Conservation (phyloP, 2,329 filamentous ascomycete genomes). For the Colletotrichum spinosum region DNA sequence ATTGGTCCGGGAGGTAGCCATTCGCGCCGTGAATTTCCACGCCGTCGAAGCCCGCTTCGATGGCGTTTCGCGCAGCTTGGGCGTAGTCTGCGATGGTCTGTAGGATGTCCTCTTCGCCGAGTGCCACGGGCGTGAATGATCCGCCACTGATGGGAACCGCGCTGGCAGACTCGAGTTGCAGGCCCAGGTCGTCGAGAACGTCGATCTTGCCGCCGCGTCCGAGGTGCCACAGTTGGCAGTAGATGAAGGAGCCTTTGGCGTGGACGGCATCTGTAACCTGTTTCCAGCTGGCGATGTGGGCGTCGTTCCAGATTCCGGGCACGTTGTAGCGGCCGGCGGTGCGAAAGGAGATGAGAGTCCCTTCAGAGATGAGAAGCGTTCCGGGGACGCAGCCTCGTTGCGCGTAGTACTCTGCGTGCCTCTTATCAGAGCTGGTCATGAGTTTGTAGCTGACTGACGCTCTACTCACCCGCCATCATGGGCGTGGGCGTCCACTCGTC, state of each 20-base stretch:
- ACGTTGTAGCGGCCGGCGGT: slow-evolving; percentile 59
- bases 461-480: slow-evolving; percentile 36
- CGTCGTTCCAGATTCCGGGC: slow-evolving; percentile 68
- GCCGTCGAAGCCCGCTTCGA: slow-evolving; percentile 76
- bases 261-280: slow-evolving; percentile 72
- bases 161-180: slow-evolving; percentile 59
- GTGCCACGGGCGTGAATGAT: slow-evolving; percentile 66
- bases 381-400: slow-evolving; percentile 49
- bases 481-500: slow-evolving; percentile 37
- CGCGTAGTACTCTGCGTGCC: slow-evolving; percentile 42
- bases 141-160: slow-evolving; percentile 59
- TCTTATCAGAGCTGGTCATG: not conserved
- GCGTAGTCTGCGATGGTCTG: slow-evolving; percentile 71
- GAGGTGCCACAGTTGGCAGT: slow-evolving; percentile 73
- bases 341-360: slow-evolving; percentile 61
- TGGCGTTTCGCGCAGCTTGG: slow-evolving; percentile 64
- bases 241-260: slow-evolving; percentile 70
- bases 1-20: slow-evolving; percentile 74
- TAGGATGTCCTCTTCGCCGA: slow-evolving; percentile 76
- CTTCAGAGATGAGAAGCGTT: slow-evolving; percentile 68
- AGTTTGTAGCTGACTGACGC: not conserved
- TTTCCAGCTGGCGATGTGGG: slow-evolving; percentile 71
- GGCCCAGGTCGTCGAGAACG: slow-evolving; percentile 54
- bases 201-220: slow-evolving; percentile 62
- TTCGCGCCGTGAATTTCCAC: slow-evolving; percentile 71